phyloP scores from a whole-genome alignment of 2,329 filamentous ascomycete species.

The Pestalotiopsis sp. region DNA sequence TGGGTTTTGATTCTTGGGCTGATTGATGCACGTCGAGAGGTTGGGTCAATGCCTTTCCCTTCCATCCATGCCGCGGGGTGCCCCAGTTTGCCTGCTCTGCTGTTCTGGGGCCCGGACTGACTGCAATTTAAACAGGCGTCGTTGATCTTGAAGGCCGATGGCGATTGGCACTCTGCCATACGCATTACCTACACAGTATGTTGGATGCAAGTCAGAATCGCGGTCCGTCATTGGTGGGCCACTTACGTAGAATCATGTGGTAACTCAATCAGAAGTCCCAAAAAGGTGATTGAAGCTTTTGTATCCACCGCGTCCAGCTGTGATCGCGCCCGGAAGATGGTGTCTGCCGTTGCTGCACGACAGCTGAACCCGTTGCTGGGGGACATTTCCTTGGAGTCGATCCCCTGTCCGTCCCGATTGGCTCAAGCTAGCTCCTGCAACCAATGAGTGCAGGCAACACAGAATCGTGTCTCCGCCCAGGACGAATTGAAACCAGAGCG shows the following conservation, averaged over 20 bases:
- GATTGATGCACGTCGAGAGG: not conserved
- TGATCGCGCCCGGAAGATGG: not conserved
- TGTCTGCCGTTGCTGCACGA: slow-evolving; percentile 7
- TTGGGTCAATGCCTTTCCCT: not conserved
- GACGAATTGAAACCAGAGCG: not conserved
- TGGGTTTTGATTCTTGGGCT: not conserved
- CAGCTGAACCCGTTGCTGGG: slow-evolving; percentile 7
- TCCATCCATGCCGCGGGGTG: not conserved
- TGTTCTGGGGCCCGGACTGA: not conserved
- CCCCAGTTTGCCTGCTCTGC: not conserved
- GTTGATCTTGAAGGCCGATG: not conserved
- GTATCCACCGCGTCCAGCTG: not conserved
- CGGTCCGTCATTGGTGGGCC: not conserved
- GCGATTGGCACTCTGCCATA: not conserved
- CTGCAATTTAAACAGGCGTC: not conserved
- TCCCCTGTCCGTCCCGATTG: not conserved
- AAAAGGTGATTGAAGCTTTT: not conserved
- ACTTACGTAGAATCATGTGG: not conserved
- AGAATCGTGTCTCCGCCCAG: slow-evolving; percentile 4
- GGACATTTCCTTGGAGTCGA: not conserved
- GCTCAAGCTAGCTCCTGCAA: not conserved
- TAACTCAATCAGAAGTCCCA: not conserved
- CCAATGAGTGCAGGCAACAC: not conserved
- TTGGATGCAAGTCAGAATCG: not conserved
- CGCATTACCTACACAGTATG: not conserved